Base-by-base conservation (phyloP, 2,329 filamentous ascomycete genomes). In the Ophiostoma fasciatum region DNA sequence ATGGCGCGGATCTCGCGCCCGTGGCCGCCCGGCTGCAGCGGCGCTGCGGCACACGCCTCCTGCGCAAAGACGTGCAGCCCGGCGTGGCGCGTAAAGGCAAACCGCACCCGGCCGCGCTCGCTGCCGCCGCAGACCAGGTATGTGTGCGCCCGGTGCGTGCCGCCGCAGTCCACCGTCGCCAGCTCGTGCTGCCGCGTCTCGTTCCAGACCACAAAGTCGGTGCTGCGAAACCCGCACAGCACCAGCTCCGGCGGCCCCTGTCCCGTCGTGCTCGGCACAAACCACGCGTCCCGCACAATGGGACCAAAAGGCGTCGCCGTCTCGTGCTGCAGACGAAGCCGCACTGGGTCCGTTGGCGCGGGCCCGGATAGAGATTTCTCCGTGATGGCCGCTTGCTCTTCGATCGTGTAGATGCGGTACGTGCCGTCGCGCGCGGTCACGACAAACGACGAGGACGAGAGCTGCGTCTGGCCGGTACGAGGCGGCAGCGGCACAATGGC, bases 161-260 rank as follows among this genome's bases (percentile, higher is more conserved):
- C 88, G 37, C 87, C 88, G 50, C 88, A 94, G 33, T 85, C 76
- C 21, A 93, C 65, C 1, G 64, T 66, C 37, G 78, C 70, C 13
- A 88, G 55, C 48, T 88, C 79, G 38, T 73, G 68, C 40, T 82
- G 74, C 2, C 61, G 62, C 0, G 72, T 75, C 50, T 82, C 75
- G 51, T 94, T 82, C 72, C 82, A 90, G 9, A 88, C 68, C 11
- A 93, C 63, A 50, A 96, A 92, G 31, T 74, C 64, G 42, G 75
- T 83, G 51, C 80, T 75, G 37, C 72, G 74, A 57, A 94, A 96
- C 4, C 88, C 88, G 51, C 78, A 82, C 11, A 93, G 60, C 20
- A 85, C 61, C 1, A 94, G 60, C 31, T 81, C 65, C 5, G 40
- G 34, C 8, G 35, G 32, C 7, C 12, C 18, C 2, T 61, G 53